phyloP scores from a whole-genome alignment of 331 rosid species.

The Rosa hybrid region DNA sequence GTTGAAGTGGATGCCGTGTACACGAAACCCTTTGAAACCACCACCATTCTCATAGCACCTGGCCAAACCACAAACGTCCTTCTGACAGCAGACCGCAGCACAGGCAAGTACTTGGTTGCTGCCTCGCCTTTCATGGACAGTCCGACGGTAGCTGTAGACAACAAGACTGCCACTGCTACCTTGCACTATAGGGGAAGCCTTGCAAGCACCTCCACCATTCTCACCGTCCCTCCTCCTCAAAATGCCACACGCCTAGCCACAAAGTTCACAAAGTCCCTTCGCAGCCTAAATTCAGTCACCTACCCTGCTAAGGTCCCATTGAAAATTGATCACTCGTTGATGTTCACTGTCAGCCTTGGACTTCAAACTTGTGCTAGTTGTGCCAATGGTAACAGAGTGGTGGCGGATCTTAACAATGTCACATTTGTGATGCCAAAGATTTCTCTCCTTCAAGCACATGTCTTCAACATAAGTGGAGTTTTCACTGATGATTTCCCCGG shows the following conservation, averaged over 20 bases:
- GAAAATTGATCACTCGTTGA: constrained; percentile 63
- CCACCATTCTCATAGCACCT: constrained; percentile 67
- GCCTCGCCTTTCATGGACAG: constrained; percentile 84
- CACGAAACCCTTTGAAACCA: constrained; percentile 67
- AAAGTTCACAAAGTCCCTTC: constrained; percentile 51
- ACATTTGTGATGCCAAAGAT: constrained; percentile 74
- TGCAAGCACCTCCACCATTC: constrained; percentile 42
- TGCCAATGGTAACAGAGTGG: constrained; percentile 57
- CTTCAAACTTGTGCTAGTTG: constrained; percentile 67
- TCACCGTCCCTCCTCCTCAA: constrained; percentile 59
- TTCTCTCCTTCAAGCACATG: constrained; percentile 77
- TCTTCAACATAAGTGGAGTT: constrained; percentile 81
- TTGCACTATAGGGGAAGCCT: constrained; percentile 59
- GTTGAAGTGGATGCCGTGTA: constrained; percentile 85
- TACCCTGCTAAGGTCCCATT: constrained; percentile 76
- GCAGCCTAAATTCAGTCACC: constrained; percentile 66
- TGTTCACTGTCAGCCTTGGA: constrained; percentile 80
- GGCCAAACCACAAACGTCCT: constrained; percentile 87
- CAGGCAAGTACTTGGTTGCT: constrained; percentile 62
- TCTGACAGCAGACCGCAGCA: constrained; percentile 35
- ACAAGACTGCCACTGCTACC: constrained; percentile 68
- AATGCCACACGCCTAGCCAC: constrained; percentile 64
- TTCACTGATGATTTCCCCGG: constrained; percentile 81
- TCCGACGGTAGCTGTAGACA: constrained; percentile 60
- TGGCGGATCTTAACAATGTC: constrained; percentile 72